phyloP scores from a whole-genome alignment of 306 rosid genomes.

The Morella rubra region DNA sequence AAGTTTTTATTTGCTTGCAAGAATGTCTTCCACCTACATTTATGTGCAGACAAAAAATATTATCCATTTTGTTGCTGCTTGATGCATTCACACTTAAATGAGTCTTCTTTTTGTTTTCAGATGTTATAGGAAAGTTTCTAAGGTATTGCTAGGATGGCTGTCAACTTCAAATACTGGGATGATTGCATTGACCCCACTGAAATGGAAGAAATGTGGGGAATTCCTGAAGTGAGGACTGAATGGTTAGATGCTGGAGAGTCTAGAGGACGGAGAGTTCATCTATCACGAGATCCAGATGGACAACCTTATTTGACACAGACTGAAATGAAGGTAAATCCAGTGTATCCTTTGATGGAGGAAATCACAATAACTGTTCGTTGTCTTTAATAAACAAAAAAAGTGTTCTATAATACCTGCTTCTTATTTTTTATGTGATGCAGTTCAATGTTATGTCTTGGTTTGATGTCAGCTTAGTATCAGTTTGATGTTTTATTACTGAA shows the following conservation, averaged over 20 bases:
- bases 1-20: background rate
- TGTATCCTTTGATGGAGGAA: constrained; percentile 11
- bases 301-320: constrained; percentile 83
- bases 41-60: background rate
- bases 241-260: constrained; percentile 87
- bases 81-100: background rate
- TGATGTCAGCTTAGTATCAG: background rate
- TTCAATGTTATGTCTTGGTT: background rate
- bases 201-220: constrained; percentile 79
- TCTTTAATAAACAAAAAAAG: background rate
- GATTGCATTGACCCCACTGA: constrained; percentile 67
- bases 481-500: background rate
- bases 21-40: background rate
- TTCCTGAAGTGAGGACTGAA: constrained; percentile 62
- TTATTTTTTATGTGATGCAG: background rate
- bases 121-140: constrained; percentile 21
- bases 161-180: constrained; percentile 67
- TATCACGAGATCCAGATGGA: constrained; percentile 94
- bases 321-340: constrained; percentile 74
- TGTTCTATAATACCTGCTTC: background rate
- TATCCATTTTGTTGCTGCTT: background rate
- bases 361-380: background rate
- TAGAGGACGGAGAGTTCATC: constrained; percentile 63
- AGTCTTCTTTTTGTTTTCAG: constrained; percentile 24
- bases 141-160: constrained; percentile 44